Base-by-base conservation (phyloP, 805 yeast species). In the Candida verbasci region DNA sequence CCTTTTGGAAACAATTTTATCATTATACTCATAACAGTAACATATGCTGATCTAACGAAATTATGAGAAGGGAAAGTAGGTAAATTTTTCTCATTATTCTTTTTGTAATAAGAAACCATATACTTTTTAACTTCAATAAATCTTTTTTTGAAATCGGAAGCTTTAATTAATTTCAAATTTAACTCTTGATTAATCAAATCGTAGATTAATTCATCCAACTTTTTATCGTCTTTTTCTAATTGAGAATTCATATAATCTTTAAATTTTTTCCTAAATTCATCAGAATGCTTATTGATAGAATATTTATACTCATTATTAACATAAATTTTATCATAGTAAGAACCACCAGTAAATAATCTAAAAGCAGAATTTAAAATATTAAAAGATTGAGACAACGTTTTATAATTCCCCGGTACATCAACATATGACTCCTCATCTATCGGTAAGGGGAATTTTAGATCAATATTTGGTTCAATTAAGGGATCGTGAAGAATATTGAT, bases 1-100 rank as follows among this genome's bases (percentile, higher is more conserved):
- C 73, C 73, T 30, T 53, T 45, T 4, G 73, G 72, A 40, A 67
- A 68, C 65, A 68, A 62, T 39, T 57, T 59, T 6, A 32, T 25
- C 39, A 68, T 45, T 1, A 57, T 38, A 14, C 48, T 46, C 37
- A 66, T 61, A 9, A 65, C 62, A 3, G 72, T 67, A 6, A 58
- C 39, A 47, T 65, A 68, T 37, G 67, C 63, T 12, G 63, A 29
- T 27, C 60, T 46, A n/a, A 66, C 32, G 34, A 60, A 57, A 28
- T 46, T 45, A 27, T 36, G 37, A 9, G 47, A 40, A 12, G 56
- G 42, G 41, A 56, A 67, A 9, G 42, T 35, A 1, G 73, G 72
- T 43, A 65, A 50, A 43, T 63, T 66, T 35, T 52, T 62, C 20
- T 53, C 42, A 37, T 68, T 68, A 39, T 66, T 57, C 29, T 37